Conservation (phyloP, 176 grass and related monocot species). For the Pontederia crassipes region DNA sequence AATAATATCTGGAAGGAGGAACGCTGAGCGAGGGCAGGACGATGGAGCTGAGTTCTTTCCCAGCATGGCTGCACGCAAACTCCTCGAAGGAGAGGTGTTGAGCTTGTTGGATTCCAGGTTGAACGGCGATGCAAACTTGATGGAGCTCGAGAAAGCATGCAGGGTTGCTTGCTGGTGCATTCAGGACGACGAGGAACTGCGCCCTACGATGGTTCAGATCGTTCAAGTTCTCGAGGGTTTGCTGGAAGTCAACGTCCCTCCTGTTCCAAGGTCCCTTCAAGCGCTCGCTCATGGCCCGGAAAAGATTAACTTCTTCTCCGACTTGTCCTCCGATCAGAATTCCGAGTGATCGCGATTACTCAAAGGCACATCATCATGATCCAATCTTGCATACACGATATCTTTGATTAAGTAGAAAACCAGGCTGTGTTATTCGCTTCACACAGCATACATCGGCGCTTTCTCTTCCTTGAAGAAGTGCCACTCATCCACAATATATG, state of each 20-base stretch:
- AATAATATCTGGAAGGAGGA: slow-evolving; percentile 19
- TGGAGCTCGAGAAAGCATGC: slow-evolving; percentile 28
- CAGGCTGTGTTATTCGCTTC: no score
- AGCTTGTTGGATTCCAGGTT: slow-evolving; percentile 21
- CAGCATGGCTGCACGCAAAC: slow-evolving; percentile 9
- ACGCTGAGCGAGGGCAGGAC: background rate
- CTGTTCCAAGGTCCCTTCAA: slow-evolving; percentile 23
- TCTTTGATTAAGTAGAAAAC: no score
- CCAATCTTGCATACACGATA: no score
- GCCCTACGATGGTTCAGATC: slow-evolving; percentile 26
- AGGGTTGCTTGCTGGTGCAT: slow-evolving; percentile 43
- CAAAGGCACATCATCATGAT: no score
- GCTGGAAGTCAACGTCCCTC: slow-evolving; percentile 4
- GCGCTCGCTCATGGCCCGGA: background rate
- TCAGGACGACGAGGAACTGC: slow-evolving; percentile 25
- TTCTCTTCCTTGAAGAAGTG: no score
- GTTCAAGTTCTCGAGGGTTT: slow-evolving; percentile 25
- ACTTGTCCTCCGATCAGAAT: background rate
- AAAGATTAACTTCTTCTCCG: background rate
- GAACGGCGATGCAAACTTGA: slow-evolving; percentile 5
- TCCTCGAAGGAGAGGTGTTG: background rate
- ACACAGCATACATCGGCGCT: no score
- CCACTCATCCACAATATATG: no score
- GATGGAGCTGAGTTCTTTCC: slow-evolving; percentile 16
- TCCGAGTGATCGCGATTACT: background rate